Base-by-base conservation (phyloP, 352 stramenopile genomes). In the Phytophthora sp. region DNA sequence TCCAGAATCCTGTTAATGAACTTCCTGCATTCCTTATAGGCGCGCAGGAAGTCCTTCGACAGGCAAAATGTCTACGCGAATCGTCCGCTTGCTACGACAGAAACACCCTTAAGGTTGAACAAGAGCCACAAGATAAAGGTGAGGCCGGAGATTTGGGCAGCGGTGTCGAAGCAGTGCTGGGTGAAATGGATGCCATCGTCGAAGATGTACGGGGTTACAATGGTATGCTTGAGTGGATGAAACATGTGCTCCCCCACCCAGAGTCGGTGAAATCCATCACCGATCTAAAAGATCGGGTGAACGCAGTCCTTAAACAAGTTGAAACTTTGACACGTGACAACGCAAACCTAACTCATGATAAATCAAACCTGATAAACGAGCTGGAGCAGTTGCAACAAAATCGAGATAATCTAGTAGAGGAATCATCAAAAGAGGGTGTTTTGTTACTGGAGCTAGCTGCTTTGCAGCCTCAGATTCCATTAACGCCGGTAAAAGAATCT, bases 1-100 rank as follows among this genome's bases (percentile, higher is more conserved):
- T 89, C 9, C 18, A 70, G 7, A 63, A 79, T 5, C 58, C 64
- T 13, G 21, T 62, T 1, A 31, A 66, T 3, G 79, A 84, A 18
- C 48, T 91, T 5, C 76, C 66, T 1, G 23, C 54, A 24, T 49
- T 88, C 8, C 35, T 86, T 0, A 23, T 50, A 24, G 48, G 45
- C 10, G 46, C 69, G 5, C 42, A 70, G 20, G 35, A 53, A 53
- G 30, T 77, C 28, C 62, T 69, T 46, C 24, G 32, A 1, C 68
- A 64, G 23, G 59, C 58, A 5, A 69, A 66, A n/a, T 39, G 62
- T 18, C 26, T 73, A 43, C 65, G 65, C 15, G 48, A 56, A n/a
- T 34, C 51, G 12, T 66, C 52, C 3, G 30, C 39, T 5, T 43
- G 32, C 4, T 48, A 34, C 15, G 34, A 35, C 9, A 42, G 49